Conservation (phyloP, 345 rosid species). For the Rhodamnia rubescens region DNA sequence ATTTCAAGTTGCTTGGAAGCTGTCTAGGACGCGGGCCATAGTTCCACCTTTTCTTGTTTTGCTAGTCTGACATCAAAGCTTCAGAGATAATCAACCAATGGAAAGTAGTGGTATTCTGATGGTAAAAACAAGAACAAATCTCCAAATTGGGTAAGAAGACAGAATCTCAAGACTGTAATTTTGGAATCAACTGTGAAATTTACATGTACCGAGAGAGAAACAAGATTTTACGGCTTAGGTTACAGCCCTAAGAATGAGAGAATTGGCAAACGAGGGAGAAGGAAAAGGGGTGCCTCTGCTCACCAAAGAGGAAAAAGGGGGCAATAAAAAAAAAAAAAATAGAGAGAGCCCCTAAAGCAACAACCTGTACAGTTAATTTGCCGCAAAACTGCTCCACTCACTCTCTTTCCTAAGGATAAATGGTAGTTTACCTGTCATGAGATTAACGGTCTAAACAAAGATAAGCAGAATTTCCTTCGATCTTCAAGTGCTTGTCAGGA, state of each 20-base stretch:
- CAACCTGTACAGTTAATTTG: background rate
- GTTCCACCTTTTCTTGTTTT: background rate
- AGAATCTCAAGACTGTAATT: background rate
- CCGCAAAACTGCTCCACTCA: background rate
- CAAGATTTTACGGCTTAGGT: background rate
- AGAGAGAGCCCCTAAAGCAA: background rate
- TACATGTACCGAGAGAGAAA: background rate
- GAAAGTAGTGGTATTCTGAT: background rate
- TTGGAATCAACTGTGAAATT: background rate
- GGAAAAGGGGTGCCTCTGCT: slow-evolving; percentile 20
- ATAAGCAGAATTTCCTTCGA: background rate
- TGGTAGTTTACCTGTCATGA: background rate
- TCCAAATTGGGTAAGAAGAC: background rate
- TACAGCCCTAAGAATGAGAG: background rate
- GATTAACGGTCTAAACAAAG: background rate
- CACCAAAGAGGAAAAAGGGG: slow-evolving; percentile 4
- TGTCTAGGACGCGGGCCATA: background rate
- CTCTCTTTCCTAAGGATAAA: background rate
- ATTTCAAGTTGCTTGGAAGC: background rate
- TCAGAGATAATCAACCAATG: background rate
- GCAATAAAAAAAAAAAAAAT: background rate
- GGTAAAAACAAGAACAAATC: background rate
- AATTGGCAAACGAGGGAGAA: slow-evolving; percentile 14
- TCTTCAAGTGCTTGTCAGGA: background rate
- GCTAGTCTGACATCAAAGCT: background rate